Evolutionary conservation across 148 eudicot genomes (phyloP), one percentile per base, ranked within the genome.

Genomic region (Camellia japonica): DNA sequence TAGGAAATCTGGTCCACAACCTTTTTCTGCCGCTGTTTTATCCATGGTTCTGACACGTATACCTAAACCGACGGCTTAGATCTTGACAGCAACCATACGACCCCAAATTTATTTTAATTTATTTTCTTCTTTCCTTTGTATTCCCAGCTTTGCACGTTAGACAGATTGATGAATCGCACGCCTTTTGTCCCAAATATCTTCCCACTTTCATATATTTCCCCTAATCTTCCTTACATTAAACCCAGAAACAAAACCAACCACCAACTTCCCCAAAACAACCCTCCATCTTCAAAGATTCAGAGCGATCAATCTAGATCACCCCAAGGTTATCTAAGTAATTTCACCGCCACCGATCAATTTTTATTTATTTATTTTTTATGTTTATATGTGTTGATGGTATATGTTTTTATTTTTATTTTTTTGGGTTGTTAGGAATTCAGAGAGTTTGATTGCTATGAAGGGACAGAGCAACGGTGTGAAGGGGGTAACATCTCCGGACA

Each of bases 381-480:
- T 73, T 11, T 66, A 2, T 6, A 30, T 58, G 15, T 20, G 82
- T 15, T 54, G 47, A 71, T 49, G 66, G 10, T 76, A 4, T 71
- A 42, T 72, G 11, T 15, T 2, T 19, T 7, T 44, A 15, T 41
- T 23, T 68, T 30, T 11, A 3, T 15, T 51, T 4, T 49, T 3
- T 49, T 49, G 5, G 38, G 38, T 7, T 75, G 69, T 43, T 78
- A 93, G 97, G 88, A 93, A 90, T 84, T 82, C 97, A 47, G 97
- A 95, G 65, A 80, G 77, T 75, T 82, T 87, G 82, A 69, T 86
- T 80, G 93, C 85, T 19, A 94, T 94, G 98, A 94, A 91, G 81
- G 93, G 82, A 6, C 87, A 86, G 15, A 83, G 82, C 79, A 88
- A 88, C 80, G 95, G 90, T 5, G 85, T 86, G 42, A 84, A 83